A percentile compares a stretch with the other conserved stretches of the same genome.
phyloP scores from a whole-genome alignment of 495 filamentous ascomycete genomes.

The Trichoderma orchidacearum region DNA sequence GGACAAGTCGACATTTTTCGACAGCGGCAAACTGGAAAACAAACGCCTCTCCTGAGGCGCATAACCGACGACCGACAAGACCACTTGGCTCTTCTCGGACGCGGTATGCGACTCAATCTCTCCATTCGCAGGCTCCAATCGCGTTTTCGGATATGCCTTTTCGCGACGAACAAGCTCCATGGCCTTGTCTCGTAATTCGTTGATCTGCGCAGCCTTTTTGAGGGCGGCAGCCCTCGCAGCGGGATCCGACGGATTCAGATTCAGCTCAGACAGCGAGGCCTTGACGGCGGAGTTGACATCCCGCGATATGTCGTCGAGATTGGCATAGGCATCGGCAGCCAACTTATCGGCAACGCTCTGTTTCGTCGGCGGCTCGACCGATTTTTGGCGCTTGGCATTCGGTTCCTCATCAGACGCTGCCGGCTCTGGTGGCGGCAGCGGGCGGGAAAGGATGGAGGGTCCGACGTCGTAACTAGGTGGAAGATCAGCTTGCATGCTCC shows the following conservation, averaged over 20 bases:
- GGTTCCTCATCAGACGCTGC: conserved; percentile 22
- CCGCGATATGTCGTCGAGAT: conserved; percentile 28
- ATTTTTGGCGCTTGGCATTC: conserved; percentile 31
- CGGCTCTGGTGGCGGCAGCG: conserved; percentile 18
- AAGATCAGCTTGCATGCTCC: not conserved
- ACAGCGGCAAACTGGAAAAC: conserved; percentile 57
- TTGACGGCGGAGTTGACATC: conserved; percentile 27
- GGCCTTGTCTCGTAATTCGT: conserved; percentile 27
- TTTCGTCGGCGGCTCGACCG: conserved; percentile 15
- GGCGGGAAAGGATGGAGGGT: conserved; percentile 29
- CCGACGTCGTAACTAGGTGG: conserved; percentile 23
- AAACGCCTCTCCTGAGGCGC: conserved; percentile 62
- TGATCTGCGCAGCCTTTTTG: conserved; percentile 11
- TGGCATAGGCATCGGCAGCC: conserved; percentile 23
- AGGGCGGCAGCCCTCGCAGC: conserved; percentile 16
- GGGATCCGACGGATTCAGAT: conserved; percentile 9
- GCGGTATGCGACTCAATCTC: not conserved
- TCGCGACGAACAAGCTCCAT: conserved; percentile 26
- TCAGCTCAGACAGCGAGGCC: conserved; percentile 25
- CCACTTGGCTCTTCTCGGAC: conserved; percentile 26
- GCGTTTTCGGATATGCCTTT: conserved; percentile 19
- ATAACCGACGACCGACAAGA: conserved; percentile 59
- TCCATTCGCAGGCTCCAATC: not conserved
- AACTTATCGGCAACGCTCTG: conserved; percentile 33
- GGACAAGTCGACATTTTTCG: conserved; percentile 29